Base-by-base conservation (phyloP, 139 green algal genomes). In the Chlorella sp. region DNA sequence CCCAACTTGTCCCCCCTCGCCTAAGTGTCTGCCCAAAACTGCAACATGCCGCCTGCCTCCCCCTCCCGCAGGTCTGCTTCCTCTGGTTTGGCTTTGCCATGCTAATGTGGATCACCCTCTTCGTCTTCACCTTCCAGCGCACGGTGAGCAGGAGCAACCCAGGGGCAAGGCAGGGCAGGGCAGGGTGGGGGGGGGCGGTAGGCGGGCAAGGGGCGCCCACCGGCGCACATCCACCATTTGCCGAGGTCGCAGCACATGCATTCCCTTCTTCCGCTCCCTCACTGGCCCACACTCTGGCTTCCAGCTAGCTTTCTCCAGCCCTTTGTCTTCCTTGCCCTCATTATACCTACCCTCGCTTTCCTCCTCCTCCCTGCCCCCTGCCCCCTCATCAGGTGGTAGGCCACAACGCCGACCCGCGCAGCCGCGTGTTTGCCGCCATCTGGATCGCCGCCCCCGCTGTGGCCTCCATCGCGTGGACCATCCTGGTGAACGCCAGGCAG, bases 391-490 rank as follows among this genome's bases (percentile, higher is more conserved):
- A 89, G 86, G 77, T 92, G 16, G 24, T 95, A 22, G 85, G 83
- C 42, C 60, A 91, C 57, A 86, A 91, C 69, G 91, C 90, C 73
- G 91, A 95, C 68, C 91, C 93, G 73, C 85, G 91, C 1, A 30
- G 84, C 84, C 87, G 93, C 37, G 89, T 92, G 53, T 71, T 93
- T 61, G 53, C 91, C 0, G 87, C 64, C 14, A 91, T 92, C 42
- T 95, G 93, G 93, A 83, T 94, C 26, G 93, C 93, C 0, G 89
- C 92, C 19, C 93, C 93, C 37, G 73, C 93, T 19, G 90, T 95
- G 40, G 86, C 79, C 32, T 81, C 77, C 34, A 87, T 94, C 30
- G 91, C 93, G 60, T 95, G 86, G 86, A 77, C 90, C 71, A 40
- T 91, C 22, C 68, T 90, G 61, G 79, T 85, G 26, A 69, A 42